Evolutionary conservation across 2,329 filamentous ascomycete species (phyloP).

Genomic region (Metarhizium guizhouense): DNA sequence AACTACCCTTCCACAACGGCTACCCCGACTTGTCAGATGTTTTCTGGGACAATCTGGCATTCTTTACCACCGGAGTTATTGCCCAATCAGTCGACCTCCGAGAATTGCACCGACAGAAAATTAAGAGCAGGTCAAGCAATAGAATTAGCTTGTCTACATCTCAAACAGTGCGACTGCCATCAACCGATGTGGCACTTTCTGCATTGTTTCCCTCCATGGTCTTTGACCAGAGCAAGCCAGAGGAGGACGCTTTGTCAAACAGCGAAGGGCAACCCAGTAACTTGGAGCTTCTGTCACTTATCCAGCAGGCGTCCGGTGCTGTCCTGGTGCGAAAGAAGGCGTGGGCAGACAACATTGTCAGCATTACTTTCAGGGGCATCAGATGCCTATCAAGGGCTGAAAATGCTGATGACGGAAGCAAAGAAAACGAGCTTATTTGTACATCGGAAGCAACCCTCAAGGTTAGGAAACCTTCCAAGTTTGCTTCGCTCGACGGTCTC

Average conservation of each 20-base stretch:
- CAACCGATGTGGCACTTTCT: conserved; percentile 39
- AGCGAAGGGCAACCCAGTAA: conserved; percentile 7
- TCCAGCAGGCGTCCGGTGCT: conserved; percentile 12
- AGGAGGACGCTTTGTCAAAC: conserved; percentile 1
- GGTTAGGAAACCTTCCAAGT: conserved; percentile 44
- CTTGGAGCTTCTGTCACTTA: conserved; percentile 14
- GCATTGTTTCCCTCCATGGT: conserved; percentile 32
- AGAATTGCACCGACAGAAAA: conserved; percentile 34
- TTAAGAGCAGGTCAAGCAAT: conserved; percentile 29
- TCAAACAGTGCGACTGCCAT: conserved; percentile 36
- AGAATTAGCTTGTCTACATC: conserved; percentile 29
- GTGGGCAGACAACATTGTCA: conserved; percentile 53
- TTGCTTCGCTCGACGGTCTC: conserved; percentile 43
- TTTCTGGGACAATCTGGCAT: conserved; percentile 44
- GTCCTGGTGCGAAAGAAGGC: conserved; percentile 19
- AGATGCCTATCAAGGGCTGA: conserved; percentile 14
- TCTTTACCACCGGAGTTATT: conserved; percentile 42
- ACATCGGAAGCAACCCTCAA: conserved; percentile 45
- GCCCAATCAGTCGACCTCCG: conserved; percentile 39
- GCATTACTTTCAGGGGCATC: conserved; percentile 46
- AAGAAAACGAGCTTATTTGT: conserved; percentile 22
- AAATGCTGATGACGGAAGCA: conserved; percentile 5
- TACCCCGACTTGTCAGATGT: conserved; percentile 34
- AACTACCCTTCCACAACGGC: conserved; percentile 33
- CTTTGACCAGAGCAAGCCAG: conserved; percentile 14